Conservation (phyloP, 2,329 filamentous ascomycete species). For the Phyllosticta citriasiana region DNA sequence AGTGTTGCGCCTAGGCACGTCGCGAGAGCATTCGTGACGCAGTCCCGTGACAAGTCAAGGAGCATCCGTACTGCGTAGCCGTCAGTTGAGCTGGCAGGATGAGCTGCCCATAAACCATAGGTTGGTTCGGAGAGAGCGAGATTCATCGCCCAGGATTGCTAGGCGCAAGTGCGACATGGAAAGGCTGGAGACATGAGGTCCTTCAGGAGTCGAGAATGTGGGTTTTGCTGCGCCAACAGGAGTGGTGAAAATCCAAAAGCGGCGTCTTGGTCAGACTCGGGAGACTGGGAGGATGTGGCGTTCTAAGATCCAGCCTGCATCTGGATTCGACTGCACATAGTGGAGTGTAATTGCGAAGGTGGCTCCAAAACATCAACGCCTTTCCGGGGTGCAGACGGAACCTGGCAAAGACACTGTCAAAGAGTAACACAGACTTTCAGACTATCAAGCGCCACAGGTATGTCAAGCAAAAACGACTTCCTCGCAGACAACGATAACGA, state of each 20-base stretch:
- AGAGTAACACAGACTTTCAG: background rate
- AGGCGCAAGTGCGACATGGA: background rate
- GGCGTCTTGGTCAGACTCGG: background rate
- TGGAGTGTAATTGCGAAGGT: background rate
- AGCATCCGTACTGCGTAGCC: background rate
- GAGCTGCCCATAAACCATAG: background rate
- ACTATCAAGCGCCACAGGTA: background rate
- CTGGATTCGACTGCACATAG: background rate
- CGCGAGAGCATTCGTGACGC: background rate
- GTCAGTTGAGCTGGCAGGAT: background rate
- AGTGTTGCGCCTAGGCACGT: background rate
- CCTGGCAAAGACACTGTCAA: background rate
- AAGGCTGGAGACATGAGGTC: background rate
- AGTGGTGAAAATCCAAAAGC: background rate
- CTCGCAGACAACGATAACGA: background rate
- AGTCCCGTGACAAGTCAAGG: background rate
- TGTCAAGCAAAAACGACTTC: background rate
- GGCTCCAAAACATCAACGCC: background rate
- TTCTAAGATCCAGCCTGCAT: background rate
- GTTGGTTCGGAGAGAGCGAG: background rate
- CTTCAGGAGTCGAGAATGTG: background rate
- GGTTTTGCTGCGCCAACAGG: background rate
- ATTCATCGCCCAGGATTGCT: background rate
- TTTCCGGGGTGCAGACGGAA: background rate
- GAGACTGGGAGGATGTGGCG: conserved; percentile 1